Evolutionary conservation across 345 rosid genomes (phyloP).

Genomic region (Populus ilicifolia): DNA sequence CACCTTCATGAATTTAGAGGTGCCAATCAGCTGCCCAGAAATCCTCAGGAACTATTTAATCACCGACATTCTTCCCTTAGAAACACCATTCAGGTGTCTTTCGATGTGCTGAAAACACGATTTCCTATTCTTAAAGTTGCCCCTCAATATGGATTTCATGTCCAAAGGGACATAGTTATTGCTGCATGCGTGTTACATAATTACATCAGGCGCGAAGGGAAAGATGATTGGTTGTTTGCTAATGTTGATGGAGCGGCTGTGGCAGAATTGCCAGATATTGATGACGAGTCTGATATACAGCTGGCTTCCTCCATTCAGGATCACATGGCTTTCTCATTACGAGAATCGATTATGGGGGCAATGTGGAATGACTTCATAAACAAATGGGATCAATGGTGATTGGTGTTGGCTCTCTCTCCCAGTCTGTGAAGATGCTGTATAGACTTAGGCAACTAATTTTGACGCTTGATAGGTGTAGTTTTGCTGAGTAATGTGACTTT

Average conservation of each 20-base stretch:
- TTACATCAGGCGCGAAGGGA: constrained; percentile 55
- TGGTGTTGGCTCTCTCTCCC: background rate
- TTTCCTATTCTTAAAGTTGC: constrained; percentile 75
- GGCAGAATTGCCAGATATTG: constrained; percentile 43
- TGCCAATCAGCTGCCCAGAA: constrained; percentile 58
- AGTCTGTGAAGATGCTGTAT: no score
- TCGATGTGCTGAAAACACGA: constrained; percentile 53
- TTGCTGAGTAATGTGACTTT: no score
- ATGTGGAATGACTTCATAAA: constrained; percentile 80
- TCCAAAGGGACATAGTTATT: constrained; percentile 83
- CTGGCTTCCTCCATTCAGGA: constrained; percentile 47
- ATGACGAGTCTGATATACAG: constrained; percentile 55
- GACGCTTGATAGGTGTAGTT: no score
- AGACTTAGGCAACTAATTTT: no score
- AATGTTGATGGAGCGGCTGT: constrained; percentile 27
- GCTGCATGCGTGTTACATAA: constrained; percentile 76
- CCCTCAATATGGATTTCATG: constrained; percentile 60
- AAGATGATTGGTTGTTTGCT: constrained; percentile 69
- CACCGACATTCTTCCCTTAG: constrained; percentile 62
- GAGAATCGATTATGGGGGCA: constrained; percentile 54
- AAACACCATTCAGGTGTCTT: constrained; percentile 46
- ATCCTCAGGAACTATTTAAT: constrained; percentile 62
- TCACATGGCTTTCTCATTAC: constrained; percentile 39
- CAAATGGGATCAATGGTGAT: constrained; percentile 44
- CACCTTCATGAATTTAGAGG: constrained; percentile 55